phyloP scores from a whole-genome alignment of 208 protist species.

The Leishmania gerbilli region DNA sequence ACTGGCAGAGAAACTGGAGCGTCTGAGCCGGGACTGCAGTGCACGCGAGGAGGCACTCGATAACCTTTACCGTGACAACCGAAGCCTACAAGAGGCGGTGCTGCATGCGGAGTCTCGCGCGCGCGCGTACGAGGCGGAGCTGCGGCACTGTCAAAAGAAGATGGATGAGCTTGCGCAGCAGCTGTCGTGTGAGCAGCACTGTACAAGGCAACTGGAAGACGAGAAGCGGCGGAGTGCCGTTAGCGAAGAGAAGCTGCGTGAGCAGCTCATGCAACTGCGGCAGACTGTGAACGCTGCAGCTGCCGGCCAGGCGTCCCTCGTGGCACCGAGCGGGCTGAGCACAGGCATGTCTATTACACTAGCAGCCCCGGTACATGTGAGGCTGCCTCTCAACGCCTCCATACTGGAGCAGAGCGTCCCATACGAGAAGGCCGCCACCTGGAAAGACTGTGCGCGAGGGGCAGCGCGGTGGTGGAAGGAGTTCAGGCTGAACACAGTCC shows the following conservation, averaged over 20 bases:
- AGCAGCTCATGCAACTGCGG: slow-evolving; percentile 21
- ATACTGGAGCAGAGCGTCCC: slow-evolving; percentile 9
- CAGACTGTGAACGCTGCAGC: slow-evolving; percentile 2
- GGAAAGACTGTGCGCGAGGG: slow-evolving; percentile 14
- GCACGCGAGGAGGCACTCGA: slow-evolving; percentile 50
- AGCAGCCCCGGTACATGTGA: slow-evolving; percentile 1
- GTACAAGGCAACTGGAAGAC: slow-evolving; percentile 11
- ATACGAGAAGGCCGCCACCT: slow-evolving; percentile 12
- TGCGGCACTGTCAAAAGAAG: slow-evolving; percentile 3
- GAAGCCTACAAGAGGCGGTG: slow-evolving; percentile 33
- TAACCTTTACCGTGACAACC: slow-evolving; percentile 45
- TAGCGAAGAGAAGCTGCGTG: slow-evolving; percentile 20
- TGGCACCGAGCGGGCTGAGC: not conserved
- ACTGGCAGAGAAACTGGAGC: slow-evolving; percentile 18
- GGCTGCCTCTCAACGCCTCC: not conserved
- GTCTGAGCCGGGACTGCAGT: slow-evolving; percentile 23
- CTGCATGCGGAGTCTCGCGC: slow-evolving; percentile 22
- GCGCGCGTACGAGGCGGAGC: slow-evolving; percentile 5
- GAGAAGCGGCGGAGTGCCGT: not conserved
- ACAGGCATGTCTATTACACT: not conserved
- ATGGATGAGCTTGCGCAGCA: slow-evolving; percentile 10
- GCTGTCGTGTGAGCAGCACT: slow-evolving; percentile 15
- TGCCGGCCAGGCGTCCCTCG: not conserved
- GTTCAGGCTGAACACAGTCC: not conserved
- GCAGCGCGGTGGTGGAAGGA: slow-evolving; percentile 15